phyloP scores from a whole-genome alignment of 257 asterid genomes.

The Ballota nigra region DNA sequence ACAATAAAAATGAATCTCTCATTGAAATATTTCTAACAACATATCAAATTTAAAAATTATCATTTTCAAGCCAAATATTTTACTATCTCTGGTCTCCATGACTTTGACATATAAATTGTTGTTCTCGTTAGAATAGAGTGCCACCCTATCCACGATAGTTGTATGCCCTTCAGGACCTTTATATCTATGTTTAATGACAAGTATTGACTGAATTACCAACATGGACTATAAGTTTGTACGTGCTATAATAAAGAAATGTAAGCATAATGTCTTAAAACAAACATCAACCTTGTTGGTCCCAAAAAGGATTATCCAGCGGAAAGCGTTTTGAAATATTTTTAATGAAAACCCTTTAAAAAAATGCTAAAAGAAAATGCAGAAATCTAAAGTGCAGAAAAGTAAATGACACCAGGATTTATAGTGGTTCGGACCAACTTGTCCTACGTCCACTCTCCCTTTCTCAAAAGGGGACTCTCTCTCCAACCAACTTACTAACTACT shows the following conservation, averaged over 20 bases:
- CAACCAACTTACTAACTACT: too few relatives aligned
- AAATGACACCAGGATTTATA: too few relatives aligned
- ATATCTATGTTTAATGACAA: conserved; percentile 53
- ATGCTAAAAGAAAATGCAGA: too few relatives aligned
- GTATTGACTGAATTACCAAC: conserved; percentile 44
- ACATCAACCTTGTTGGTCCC: conserved; percentile 55
- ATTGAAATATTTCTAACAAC: background rate
- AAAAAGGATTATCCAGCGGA: too few relatives aligned
- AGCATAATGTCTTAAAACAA: conserved; percentile 11
- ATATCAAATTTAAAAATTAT: background rate
- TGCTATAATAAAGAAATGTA: conserved; percentile 5
- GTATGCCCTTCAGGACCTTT: conserved; percentile 84
- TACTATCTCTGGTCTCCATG: conserved; percentile 90
- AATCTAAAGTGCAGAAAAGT: too few relatives aligned
- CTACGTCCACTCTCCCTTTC: too few relatives aligned
- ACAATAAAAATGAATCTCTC: background rate
- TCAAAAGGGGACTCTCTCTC: too few relatives aligned
- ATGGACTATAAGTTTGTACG: conserved; percentile 20
- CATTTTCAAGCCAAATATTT: conserved; percentile 10
- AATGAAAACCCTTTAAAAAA: too few relatives aligned
- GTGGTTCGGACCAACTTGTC: too few relatives aligned
- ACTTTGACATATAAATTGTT: conserved; percentile 60
- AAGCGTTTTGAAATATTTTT: too few relatives aligned
- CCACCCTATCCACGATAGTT: conserved; percentile 75
- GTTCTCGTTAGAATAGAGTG: conserved; percentile 66